A percentile compares a stretch with the other conserved stretches of the same genome.
phyloP scores from a whole-genome alignment of 495 filamentous ascomycete genomes.

The Mytilinidion resinicola region DNA sequence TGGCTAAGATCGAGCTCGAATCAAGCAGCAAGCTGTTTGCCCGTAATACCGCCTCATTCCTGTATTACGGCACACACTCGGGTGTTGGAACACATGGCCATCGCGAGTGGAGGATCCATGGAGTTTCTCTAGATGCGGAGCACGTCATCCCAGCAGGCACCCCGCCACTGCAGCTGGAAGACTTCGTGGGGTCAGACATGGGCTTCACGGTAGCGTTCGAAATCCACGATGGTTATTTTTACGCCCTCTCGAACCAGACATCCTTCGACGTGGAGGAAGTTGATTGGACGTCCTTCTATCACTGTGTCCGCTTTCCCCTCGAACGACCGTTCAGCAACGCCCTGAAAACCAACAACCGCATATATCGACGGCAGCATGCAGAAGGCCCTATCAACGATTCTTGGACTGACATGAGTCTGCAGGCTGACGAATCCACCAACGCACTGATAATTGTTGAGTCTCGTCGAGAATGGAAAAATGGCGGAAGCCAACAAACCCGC shows the following conservation, averaged over 20 bases:
- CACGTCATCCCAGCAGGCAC: conserved; percentile 25
- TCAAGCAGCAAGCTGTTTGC: conserved; percentile 57
- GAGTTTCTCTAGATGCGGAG: conserved; percentile 20
- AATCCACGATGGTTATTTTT: conserved; percentile 61
- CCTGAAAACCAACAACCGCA: conserved; percentile 34
- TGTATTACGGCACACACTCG: conserved; percentile 63
- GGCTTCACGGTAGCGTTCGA: conserved; percentile 66
- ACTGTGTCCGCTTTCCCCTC: conserved; percentile 57
- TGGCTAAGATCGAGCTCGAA: conserved; percentile 40
- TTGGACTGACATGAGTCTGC: conserved; percentile 63
- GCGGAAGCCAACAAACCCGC: conserved; percentile 54
- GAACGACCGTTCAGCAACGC: conserved; percentile 33
- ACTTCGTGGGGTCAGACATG: conserved; percentile 58
- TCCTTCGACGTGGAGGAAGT: conserved; percentile 57
- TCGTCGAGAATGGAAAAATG: conserved; percentile 61
- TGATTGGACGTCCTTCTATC: conserved; percentile 67
- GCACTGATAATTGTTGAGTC: conserved; percentile 60
- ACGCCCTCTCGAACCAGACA: conserved; percentile 62
- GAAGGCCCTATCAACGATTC: conserved; percentile 75
- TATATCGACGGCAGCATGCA: conserved; percentile 62
- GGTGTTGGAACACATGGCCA: conserved; percentile 45
- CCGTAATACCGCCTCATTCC: conserved; percentile 55
- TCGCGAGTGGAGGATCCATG: conserved; percentile 56
- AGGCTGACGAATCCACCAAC: conserved; percentile 56
- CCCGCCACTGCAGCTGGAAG: conserved; percentile 42